Base-by-base conservation (phyloP, 176 grass and related monocot species). In the Rhynchospora breviuscula region DNA sequence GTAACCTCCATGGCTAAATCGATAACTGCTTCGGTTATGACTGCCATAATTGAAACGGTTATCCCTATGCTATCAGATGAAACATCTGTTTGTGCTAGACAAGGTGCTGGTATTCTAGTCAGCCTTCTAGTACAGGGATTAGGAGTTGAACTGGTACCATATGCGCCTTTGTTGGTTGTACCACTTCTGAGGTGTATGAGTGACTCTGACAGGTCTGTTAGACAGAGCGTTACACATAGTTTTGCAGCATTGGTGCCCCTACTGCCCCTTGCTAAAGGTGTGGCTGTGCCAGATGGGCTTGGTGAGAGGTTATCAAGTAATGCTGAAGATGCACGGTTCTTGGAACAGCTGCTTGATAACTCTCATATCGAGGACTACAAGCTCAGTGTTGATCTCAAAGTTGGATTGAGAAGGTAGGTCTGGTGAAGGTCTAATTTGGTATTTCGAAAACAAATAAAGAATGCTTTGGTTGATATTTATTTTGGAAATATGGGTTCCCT, bases 321-420 rank as follows among this genome's bases (percentile, higher is more conserved):
- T 68, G 58, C 96, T 3, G 96, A 98, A 90, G 96, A 98, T 86
- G 88, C 87, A 8, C 91, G 86, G 15, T 98, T 98, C 79, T 87
- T 98, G 84, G 96, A 95, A 79, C 96, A 98, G 72, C 96, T 98
- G 81, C 96, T 98, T 77, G 96, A 98, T 87, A 98, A 93, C 72
- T 95, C 93, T 78, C 92, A 93, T 72, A 98, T 98, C 72, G 93
- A 98, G 83, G 96, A 98, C 87, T 95, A 93, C 91, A 95, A 95
- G 58, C 89, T 98, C 79, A 87, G 78, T 59, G 76, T 98, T 83
- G 78, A 95, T 86, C 96, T 98, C 12, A 93, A 88, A 87, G 96
- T 98, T 85, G 88, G 79, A 35, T 85, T 98, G 63, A 90, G 96
- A 88, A 95, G 96, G 96, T 97, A 1, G 35, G 47, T 85, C 59